phyloP scores from a whole-genome alignment of 2,329 filamentous ascomycete species.

The Byssothecium circinans region DNA sequence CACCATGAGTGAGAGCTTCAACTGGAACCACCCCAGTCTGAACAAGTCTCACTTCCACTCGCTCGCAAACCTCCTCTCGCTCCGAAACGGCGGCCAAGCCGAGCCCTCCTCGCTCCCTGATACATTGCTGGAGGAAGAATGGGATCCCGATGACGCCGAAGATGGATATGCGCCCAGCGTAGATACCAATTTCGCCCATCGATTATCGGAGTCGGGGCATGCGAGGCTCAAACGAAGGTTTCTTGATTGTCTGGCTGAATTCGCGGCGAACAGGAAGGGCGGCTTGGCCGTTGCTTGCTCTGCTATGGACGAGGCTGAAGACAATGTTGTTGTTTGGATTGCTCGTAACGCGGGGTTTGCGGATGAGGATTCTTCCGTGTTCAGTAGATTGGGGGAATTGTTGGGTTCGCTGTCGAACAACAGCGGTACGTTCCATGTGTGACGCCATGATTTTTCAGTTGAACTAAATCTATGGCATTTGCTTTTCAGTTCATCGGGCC shows the following conservation, averaged over 20 bases:
- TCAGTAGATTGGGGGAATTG: constrained; percentile 12
- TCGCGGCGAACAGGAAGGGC: constrained; percentile 25
- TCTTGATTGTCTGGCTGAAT: constrained; percentile 26
- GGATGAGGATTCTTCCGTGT: constrained; percentile 15
- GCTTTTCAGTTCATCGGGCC: constrained; percentile 2
- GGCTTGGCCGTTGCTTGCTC: constrained; percentile 23
- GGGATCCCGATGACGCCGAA: constrained; percentile 2
- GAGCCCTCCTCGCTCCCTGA: constrained; percentile 18
- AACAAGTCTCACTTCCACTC: constrained; percentile 22
- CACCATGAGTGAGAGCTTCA: constrained; percentile 19
- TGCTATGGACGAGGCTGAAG: constrained; percentile 25
- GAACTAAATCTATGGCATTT: constrained; percentile 7
- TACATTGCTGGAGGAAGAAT: constrained; percentile 18
- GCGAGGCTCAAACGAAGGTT: constrained; percentile 23
- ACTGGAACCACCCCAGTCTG: constrained; percentile 22
- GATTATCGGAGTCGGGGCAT: constrained; percentile 23
- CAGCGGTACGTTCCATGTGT: constrained; percentile 12
- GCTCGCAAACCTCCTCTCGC: constrained; percentile 26
- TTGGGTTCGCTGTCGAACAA: constrained; percentile 10
- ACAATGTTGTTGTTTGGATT: constrained; percentile 22
- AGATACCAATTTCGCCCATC: constrained; percentile 19
- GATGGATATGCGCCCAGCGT: constrained; percentile 16
- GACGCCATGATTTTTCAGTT: constrained; percentile 2
- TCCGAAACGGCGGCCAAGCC: constrained; percentile 28
- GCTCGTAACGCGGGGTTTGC: constrained; percentile 26